Percentiles rank a stretch among this genome's conserved stretches.
Evolutionary conservation across 2,329 filamentous ascomycete species (phyloP).

Genomic region (Zelopaecilomyces penicillatus): DNA sequence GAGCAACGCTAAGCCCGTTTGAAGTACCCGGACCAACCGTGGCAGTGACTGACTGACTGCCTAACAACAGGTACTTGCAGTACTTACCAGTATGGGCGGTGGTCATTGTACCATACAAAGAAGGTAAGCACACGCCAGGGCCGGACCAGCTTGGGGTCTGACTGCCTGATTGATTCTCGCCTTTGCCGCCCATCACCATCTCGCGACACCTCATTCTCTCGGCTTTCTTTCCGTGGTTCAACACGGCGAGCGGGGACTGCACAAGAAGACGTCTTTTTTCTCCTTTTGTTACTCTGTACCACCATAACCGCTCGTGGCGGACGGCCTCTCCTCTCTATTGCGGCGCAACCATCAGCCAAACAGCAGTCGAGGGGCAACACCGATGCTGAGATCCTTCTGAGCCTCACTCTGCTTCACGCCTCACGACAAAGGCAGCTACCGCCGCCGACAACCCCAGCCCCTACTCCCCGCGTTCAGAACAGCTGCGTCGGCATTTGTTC

Average conservation of each 20-base stretch:
- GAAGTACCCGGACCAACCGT: background rate
- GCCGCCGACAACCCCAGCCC: no score
- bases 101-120: no score
- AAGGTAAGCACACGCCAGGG: no score
- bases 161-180: constrained; percentile 6
- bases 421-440: no score
- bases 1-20: constrained; percentile 5
- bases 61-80: no score
- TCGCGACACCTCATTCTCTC: constrained; percentile 1
- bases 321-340: background rate
- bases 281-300: background rate
- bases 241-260: background rate
- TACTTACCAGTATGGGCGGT: no score
- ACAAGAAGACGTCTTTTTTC: background rate
- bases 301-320: background rate
- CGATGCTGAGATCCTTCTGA: background rate
- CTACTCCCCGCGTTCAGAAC: no score
- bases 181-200: constrained; percentile 5
- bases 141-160: constrained; percentile 5
- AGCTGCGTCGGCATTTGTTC: no score
- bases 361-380: constrained; percentile 5
- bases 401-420: no score
- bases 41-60: no score
- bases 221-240: background rate
- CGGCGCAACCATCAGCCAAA: background rate